Base-by-base conservation (phyloP, 176 grass and related monocot species). In the Avena eriantha region DNA sequence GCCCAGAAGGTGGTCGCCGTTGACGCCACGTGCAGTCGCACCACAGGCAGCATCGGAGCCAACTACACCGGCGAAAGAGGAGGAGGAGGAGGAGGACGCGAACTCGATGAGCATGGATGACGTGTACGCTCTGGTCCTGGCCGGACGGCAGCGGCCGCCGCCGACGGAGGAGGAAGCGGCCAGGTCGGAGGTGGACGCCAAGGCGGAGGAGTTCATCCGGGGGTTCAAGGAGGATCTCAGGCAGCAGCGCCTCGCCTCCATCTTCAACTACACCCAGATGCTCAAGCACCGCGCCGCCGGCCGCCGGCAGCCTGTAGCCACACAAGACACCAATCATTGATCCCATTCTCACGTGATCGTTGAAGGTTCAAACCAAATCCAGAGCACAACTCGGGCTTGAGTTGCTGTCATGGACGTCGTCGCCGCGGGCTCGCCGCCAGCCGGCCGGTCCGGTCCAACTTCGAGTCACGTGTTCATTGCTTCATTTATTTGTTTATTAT, bases 261-360 rank as follows among this genome's bases (percentile, higher is more conserved):
- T 91, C 90, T 77, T 64, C 86, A 88, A 85, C 82, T 91, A 91
- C 90, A 91, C 90, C 69, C 86, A 88, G 77, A 91, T 81, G 89
- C 89, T 91, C 77, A 84, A 85, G 82, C 22, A 36, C 75, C 81
- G 85, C 16, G 85, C 47, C 80, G 46, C 9, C 60, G 53, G 5
- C 47, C 4, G 41, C 43, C 43, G 18, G 22, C 31, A 13, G 79
- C 3, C 56, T 2, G 60, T 14, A 5, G 57, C 56, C 23, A 13
- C 13, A 21, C 47, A 57, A 18, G 46, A 19, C 23, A 49, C 41
- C 43, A 7, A 31, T 29, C 59, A 48, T 31, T 39, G 47, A 41
- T 23, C 39, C 18, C 54, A 64, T 26, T 12, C 14, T 11, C 22
- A 80, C 36, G 21, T 64, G 78, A 61, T 49, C 0, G 59, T 49